phyloP scores from a whole-genome alignment of 2,329 filamentous ascomycete genomes.

The Sporothrix globosa region DNA sequence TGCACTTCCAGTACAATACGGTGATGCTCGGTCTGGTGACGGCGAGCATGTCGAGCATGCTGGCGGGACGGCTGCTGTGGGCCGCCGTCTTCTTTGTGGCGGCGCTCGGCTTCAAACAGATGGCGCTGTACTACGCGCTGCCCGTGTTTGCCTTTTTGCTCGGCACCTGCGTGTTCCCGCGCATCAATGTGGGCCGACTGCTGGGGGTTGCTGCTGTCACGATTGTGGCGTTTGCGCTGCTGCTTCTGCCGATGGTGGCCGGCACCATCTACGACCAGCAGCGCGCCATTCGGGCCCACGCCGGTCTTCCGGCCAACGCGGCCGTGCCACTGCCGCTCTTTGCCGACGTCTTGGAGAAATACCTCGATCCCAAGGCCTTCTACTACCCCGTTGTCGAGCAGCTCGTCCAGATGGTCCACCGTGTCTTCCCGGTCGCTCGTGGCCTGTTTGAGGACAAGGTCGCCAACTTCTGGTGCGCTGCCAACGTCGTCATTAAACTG shows the following conservation, averaged over 20 bases:
- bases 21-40: constrained; percentile 94
- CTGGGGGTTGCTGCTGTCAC: constrained; percentile 76
- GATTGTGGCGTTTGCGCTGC: constrained; percentile 68
- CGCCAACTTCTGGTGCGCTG: constrained; percentile 94
- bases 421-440: constrained; percentile 95
- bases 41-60: constrained; percentile 83
- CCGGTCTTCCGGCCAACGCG: constrained; percentile 61
- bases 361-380: constrained; percentile 65
- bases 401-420: constrained; percentile 79
- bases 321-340: constrained; percentile 65
- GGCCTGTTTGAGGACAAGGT: constrained; percentile 98
- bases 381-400: constrained; percentile 79
- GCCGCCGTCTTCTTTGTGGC: constrained; percentile 90
- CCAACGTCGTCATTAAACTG: constrained; percentile 88
- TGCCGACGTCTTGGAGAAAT: constrained; percentile 56
- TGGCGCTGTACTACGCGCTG: constrained; percentile 97
- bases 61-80: constrained; percentile 85
- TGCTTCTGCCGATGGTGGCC: constrained; percentile 74
- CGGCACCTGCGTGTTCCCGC: constrained; percentile 80
- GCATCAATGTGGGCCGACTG: constrained; percentile 68
- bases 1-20: constrained; percentile 97
- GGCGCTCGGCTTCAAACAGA: constrained; percentile 97
- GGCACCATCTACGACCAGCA: constrained; percentile 71
- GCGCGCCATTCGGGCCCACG: constrained; percentile 61
- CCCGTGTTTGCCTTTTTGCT: constrained; percentile 89